Conservation (phyloP, 306 rosid genomes). For the Sicyos edulis region DNA sequence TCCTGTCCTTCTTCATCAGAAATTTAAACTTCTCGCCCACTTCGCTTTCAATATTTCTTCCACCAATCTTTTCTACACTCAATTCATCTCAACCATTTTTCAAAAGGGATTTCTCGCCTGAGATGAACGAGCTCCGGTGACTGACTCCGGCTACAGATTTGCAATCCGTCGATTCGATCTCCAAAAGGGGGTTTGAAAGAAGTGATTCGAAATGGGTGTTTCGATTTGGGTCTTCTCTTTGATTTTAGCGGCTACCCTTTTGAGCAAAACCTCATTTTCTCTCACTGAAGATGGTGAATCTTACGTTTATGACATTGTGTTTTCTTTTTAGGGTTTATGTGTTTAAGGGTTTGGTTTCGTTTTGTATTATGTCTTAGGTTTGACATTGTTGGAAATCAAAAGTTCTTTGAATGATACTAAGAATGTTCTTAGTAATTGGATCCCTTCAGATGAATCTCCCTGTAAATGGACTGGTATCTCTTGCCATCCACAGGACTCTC, state of each 20-base stretch:
- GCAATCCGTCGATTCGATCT: neutral
- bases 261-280: conserved; percentile 43
- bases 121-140: conserved; percentile 2
- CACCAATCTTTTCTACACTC: neutral
- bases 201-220: conserved; percentile 37
- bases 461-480: conserved; percentile 92
- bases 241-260: conserved; percentile 29
- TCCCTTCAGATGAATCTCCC: conserved; percentile 60
- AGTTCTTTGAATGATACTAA: conserved; percentile 60
- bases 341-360: neutral
- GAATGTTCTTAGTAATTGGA: conserved; percentile 68
- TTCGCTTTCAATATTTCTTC: neutral
- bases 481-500: conserved; percentile 65
- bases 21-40: neutral
- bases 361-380: conserved; percentile 37
- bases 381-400: conserved; percentile 71
- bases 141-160: neutral
- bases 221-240: conserved; percentile 31
- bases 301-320: neutral
- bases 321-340: neutral
- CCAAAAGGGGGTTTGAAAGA: neutral
- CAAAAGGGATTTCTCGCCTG: neutral
- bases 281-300: conserved; percentile 72
- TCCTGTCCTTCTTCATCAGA: neutral
- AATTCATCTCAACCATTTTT: neutral